Base-by-base conservation (phyloP, 208 protist species). In the Lotmaria passim region DNA sequence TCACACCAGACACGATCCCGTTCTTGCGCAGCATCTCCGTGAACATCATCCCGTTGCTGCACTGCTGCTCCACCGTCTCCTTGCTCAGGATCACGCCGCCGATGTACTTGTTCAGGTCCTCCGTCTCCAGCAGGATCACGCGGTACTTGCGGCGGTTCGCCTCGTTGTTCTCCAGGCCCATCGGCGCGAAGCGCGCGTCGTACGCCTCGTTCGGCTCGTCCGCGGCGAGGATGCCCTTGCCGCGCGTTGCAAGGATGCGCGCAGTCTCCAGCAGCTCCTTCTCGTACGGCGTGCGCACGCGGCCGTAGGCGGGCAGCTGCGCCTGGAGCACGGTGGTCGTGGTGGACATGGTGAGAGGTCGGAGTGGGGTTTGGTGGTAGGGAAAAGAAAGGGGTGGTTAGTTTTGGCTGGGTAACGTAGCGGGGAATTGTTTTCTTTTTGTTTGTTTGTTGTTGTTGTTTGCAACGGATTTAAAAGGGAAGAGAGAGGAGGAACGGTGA, bases 11-110 rank as follows among this genome's bases (percentile, higher is more conserved):
- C 31, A 98, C 66, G 56, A 99, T 89, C 33, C 94, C 95, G 30
- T 86, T 72, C 41, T 79, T 67, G 28, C 77, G 78, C 19, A 98
- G 86, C 8, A 93, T 61, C 55, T 98, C 83, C 28, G 82, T 47
- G 78, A 99, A 99, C 47, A 75, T 78, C 50, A 70, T 72, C 28
- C 98, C 98, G 52, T 87, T 89, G 55, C 61, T 72, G 46, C 89
- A 78, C 67, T 94, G 96, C 83, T 99, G 97, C 69, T 75, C 82
- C n/a, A 99, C 83, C 7, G 96, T 98, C 82, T 99, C 98, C 50
- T 99, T 97, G 80, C 93, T 98, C 41, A 99, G 69, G 74, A 99
- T 99, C 47, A 98, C 96, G 71, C 98, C 98, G 72, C 87, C 83
- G 82, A 99, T 96, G 91, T 93, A 98, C 74, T 98, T 66, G 62